These are phyloP conservation scores for Diversispora eburnea DNA, from an alignment of 192 early-diverging fungal species.

Conservation along the genomic window DNA sequence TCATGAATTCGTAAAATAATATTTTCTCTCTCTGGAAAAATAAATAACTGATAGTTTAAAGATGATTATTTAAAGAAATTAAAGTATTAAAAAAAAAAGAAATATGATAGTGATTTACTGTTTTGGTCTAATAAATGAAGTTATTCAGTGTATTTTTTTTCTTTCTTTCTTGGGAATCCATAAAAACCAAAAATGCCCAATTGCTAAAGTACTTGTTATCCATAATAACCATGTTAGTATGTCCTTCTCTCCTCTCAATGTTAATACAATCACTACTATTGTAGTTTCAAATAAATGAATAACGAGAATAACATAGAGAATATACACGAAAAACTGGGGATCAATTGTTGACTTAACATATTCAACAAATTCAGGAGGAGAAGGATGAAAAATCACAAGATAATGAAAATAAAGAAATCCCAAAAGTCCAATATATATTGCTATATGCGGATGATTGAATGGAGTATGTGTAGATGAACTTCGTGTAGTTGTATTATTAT, in stretches of 20 bases:
- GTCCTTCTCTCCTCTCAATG: conserved; percentile 33
- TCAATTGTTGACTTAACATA: conserved; percentile 7
- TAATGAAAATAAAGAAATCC: background rate
- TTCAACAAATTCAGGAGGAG: conserved; percentile 12
- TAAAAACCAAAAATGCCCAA: conserved; percentile 26
- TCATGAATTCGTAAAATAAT: too few species aligned
- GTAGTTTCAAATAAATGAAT: conserved; percentile 33
- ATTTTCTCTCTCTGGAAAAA: too few species aligned
- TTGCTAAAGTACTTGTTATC: conserved; percentile 28
- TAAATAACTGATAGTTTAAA: too few species aligned
- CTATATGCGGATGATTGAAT: conserved; percentile 10
- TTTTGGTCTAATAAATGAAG: too few species aligned
- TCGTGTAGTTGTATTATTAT: conserved; percentile 31
- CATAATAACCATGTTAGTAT: conserved; percentile 32
- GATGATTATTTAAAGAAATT: too few species aligned
- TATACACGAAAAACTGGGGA: background rate
- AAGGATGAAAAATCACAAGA: conserved; percentile 17
- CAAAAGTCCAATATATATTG: background rate
- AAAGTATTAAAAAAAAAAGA: too few species aligned
- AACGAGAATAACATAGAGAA: background rate
- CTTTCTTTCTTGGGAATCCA: background rate
- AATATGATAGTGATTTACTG: too few species aligned
- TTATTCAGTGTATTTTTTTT: background rate
- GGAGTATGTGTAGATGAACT: conserved; percentile 29
- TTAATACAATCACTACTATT: conserved; percentile 24